Evolutionary conservation across 805 yeast genomes (phyloP), one percentile per base, ranked within the genome.

Genomic region (Candida xyloterini): DNA sequence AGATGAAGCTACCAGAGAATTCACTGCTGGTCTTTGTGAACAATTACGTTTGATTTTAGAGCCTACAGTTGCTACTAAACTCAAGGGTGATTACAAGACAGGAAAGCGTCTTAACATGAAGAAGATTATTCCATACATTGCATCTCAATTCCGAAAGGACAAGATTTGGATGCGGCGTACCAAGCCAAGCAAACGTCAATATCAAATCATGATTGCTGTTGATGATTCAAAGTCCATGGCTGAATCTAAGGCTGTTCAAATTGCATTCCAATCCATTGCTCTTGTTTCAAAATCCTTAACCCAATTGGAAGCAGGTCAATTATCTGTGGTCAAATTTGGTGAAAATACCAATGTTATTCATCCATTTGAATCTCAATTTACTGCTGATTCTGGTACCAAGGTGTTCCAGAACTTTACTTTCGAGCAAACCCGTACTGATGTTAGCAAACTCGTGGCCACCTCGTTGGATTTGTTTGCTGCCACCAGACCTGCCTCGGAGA

Each of bases 161-260:
- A 93, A 93, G 71, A 93, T 93, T 43, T 93, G 99, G 99, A 74
- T 93, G 66, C 79, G 96, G 60, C 79, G 99, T 64, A 89, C 97
- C 6, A 91, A 93, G 59, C 99, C 99, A 41, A 85, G 95, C 51
- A 93, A 93, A 69, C 81, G 99, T 56, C 93, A 90, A 60, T 93
- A 93, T 62, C 99, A 93, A 68, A 86, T 93, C 47, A 86, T 95
- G 96, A 84, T 93, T 50, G 90, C 99, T 1, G 84, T 93, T 33
- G 99, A 93, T 67, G 96, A 93, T 60, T 93, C 99, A 22, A 89
- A 87, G 62, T 91, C 98, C 1, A 93, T 93, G 99, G 79, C 90
- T 42, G 98, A 91, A 62, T 84, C 96, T 16, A 79, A 83, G 50
- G 81, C 95, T 26, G 91, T 88, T 13, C 88, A 86, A 50, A 71